Evolutionary conservation across 2,329 filamentous ascomycete genomes (phyloP), one percentile per base, ranked within the genome.

Genomic region (Sclerotinia nivalis): DNA sequence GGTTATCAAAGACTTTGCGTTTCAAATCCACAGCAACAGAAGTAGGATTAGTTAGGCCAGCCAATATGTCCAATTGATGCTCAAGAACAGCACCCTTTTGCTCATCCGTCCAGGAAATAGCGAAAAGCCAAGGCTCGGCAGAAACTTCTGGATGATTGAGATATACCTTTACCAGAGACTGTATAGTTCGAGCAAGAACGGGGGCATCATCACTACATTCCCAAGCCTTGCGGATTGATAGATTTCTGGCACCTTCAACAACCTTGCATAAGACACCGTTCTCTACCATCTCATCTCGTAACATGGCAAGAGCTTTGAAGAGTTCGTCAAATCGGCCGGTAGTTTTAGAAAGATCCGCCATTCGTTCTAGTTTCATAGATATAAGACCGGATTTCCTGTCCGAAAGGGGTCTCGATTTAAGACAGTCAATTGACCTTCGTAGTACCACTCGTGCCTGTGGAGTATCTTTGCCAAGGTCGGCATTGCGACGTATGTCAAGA

Each of bases 331-430:
- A 80, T 59, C 86, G 83, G 6, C 86, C 86, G 20, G 82, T 79
- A 1, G 81, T 78, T 73, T 84, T 87, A 73, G 86, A 88, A 1
- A 88, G 76, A 52, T 91, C 88, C 2, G 87, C 89, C 74, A 91
- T 84, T 15, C 87, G 83, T 76, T 93, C 91, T 52, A 92, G 81
- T 76, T 93, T 93, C 67, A 83, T 83, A 0, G 85, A 80, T 1
- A 92, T 80, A 71, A 89, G 85, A 0, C 88, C 89, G 72, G 84
- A 84, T 56, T 87, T 83, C 77, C 85, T 86, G 70, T 91, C 89
- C 0, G 79, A 77, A 25, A 81, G 78, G 0, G 86, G 78, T 10
- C 87, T 84, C 56, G 84, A 80, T 74, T 86, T 85, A 45, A 92
- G 82, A 50, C 86, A 82, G 58, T 91, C 87, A 62, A 91, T 85